A percentile compares a stretch with the other conserved stretches of the same genome.
Conservation (phyloP, 305 asterid genomes). For the Caryopteris hybrid region DNA sequence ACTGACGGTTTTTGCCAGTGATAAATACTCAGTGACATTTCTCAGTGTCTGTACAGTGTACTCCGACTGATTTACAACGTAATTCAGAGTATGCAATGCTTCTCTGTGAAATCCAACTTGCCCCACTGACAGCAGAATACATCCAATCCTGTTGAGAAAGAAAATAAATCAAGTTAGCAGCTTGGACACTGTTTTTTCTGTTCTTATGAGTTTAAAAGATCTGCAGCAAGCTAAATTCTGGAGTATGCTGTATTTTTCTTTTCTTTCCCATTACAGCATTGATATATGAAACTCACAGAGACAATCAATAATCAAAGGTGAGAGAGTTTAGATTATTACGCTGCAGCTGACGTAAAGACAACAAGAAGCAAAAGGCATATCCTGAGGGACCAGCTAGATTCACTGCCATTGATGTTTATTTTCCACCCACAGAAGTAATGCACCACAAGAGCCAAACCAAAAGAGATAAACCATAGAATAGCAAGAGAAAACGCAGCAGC, state of each 20-base stretch:
- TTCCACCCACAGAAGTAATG: slow-evolving; percentile 81
- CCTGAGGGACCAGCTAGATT: slow-evolving; percentile 52
- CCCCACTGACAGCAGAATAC: slow-evolving; percentile 91
- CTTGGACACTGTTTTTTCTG: too few relatives aligned
- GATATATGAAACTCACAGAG: neutral
- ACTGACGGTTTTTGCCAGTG: slow-evolving; percentile 77
- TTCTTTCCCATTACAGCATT: neutral
- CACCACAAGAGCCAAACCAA: slow-evolving; percentile 68
- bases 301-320: slow-evolving; percentile 2
- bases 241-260: too few relatives aligned
- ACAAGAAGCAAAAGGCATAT: slow-evolving; percentile 65
- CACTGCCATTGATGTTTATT: slow-evolving; percentile 43
- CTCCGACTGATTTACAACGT: slow-evolving; percentile 89
- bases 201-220: too few relatives aligned
- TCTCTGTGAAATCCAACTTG: slow-evolving; percentile 77
- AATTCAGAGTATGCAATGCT: slow-evolving; percentile 64
- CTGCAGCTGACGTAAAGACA: slow-evolving; percentile 75
- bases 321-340: slow-evolving; percentile 49
- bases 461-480: slow-evolving; percentile 69
- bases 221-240: too few relatives aligned
- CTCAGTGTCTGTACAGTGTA: slow-evolving; percentile 82
- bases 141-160: slow-evolving; percentile 63
- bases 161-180: too few relatives aligned
- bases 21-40: slow-evolving; percentile 72
- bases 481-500: slow-evolving; percentile 70